Evolutionary conservation across 169 alveolate species (phyloP), one percentile per base, ranked within the genome.

Genomic region (Eimeria tenella): DNA sequence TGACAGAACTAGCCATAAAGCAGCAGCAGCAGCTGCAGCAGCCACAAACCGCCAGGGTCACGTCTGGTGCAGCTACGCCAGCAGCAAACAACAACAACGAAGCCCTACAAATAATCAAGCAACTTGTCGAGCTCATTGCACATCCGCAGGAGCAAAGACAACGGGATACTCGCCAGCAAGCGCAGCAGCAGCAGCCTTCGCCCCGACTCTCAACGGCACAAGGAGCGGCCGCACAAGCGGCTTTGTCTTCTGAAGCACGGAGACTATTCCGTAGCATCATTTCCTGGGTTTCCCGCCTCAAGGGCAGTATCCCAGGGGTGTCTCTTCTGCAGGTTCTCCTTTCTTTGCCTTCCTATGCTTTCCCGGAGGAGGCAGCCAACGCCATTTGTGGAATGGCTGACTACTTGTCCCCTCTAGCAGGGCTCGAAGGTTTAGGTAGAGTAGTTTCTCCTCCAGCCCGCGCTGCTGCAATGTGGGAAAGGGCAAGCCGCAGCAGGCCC

Each of bases 381-480:
- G 86, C 86, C 11, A 75, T 75, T 5, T 75, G 86, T 63, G 21
- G 65, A 4, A 13, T 75, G 49, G 58, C 63, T 9, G 86, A 75
- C 42, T 75, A 75, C 58, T 17, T 75, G 63, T 50, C 86, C 13
- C 86, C 86, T 49, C 15, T 50, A 3, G 31, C 25, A 5, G 86
- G 86, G 65, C 63, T 75, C 11, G 86, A 75, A 31, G 86, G 15
- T 17, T 9, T 75, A 4, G 11, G 63, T 62, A 5, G 63, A 6
- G 58, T 75, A 6, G 86, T 75, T 58, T 75, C 86, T 75, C 86
- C 86, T 10, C 86, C 65, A 7, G 25, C 65, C 31, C 86, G 86
- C 13, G 86, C 86, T 75, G 86, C 86, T 75, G 86, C 86, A 5
- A 31, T 75, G 65, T 75, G 86, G 86, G 63, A 49, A 75, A 17